Base-by-base conservation (phyloP, 805 yeast genomes). In the Candida incommunis region DNA sequence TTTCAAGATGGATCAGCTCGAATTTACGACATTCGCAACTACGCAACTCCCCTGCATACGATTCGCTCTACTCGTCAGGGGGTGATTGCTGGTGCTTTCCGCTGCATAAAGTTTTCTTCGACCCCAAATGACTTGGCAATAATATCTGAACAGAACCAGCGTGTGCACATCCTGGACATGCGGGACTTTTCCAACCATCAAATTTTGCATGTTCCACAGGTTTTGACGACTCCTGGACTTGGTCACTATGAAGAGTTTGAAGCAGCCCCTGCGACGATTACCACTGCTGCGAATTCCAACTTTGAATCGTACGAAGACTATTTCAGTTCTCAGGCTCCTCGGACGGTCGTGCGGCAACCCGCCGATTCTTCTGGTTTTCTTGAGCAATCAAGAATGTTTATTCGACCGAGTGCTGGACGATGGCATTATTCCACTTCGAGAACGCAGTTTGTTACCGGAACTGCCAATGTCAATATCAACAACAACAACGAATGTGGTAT, bases 1-100 rank as follows among this genome's bases (percentile, higher is more conserved):
- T 86, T 86, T 59, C 95, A 88, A 62, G 87, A 83, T 57, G 97
- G 97, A 4, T 65, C 75, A 20, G 78, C 90, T 48, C 67, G 78
- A 50, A 63, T 88, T 5, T 88, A 79, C 58, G 97, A 88, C 60
- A 59, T 82, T 4, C 67, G 97, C 50, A 79, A 78, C 48, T 54
- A 41, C 16, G n/a, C 40, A 23, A 22, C 41, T 22, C 65, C 67
- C 15, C 48, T 64, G 34, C 46, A 54, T 13, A 46, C 70, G 24
- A 66, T 72, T 52, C 67, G 62, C 48, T 57, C 67, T 15, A 69
- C 69, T 41, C 65, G 72, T 29, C 60, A 72, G 3, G 64, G 47
- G n/a, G 56, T 53, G 57, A 41, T 68, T 23, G 61, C 64, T 45
- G 88, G 90, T 2, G 83, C 87, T 1, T 80, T 82, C 56, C 66